Conservation (phyloP, 2,329 filamentous ascomycete genomes). For the Thermothelomyces thermophilus region DNA sequence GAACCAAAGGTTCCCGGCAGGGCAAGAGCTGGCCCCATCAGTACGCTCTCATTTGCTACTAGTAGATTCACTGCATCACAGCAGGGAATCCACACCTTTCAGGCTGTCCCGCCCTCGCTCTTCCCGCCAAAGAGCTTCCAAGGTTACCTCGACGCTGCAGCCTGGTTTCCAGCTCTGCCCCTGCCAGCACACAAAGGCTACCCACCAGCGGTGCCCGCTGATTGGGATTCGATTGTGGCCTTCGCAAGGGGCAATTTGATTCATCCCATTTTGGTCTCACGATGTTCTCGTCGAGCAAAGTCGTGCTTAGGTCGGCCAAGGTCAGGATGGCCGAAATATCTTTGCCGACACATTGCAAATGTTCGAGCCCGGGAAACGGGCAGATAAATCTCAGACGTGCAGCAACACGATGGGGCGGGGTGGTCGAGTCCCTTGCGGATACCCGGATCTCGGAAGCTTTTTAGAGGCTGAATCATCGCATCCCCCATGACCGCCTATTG, state of each 20-base stretch:
- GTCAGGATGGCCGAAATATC: too few relatives aligned
- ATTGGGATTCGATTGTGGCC: constrained; percentile 13
- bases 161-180: background rate
- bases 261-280: constrained; percentile 8
- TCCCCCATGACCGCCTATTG: constrained; percentile 4
- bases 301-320: constrained; percentile 4
- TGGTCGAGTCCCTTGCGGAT: too few relatives aligned
- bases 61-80: too few relatives aligned
- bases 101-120: background rate
- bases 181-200: background rate
- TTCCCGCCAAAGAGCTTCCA: background rate
- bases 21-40: background rate
- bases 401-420: too few relatives aligned
- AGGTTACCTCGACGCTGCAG: background rate
- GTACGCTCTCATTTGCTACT: background rate
- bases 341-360: too few relatives aligned
- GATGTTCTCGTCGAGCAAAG: background rate
- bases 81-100: too few relatives aligned
- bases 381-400: too few relatives aligned
- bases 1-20: background rate
- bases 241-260: constrained; percentile 14
- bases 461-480: background rate
- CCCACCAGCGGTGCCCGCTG: background rate
- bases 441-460: background rate
- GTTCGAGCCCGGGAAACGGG: too few relatives aligned